These are phyloP conservation scores for Boletus sensibilis DNA, from an alignment of 768 basidiomycete genomes.

Conservation along the genomic window DNA sequence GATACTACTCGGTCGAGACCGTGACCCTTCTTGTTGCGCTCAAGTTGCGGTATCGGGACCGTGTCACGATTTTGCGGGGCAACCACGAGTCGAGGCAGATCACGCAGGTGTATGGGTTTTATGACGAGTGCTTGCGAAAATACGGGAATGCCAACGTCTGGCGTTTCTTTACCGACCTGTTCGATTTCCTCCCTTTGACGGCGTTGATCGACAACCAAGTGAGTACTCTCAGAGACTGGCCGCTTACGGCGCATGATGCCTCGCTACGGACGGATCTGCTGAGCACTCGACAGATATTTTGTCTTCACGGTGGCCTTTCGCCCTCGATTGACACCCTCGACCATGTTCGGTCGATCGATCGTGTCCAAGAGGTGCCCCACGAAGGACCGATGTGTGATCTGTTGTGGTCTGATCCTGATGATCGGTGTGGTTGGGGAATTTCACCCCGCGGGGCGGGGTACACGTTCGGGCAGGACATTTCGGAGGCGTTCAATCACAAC, in stretches of 20 bases:
- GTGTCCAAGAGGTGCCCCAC: constrained; percentile 98
- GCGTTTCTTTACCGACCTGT: constrained; percentile 98
- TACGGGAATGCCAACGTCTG: constrained; percentile 99
- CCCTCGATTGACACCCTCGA: constrained; percentile 99
- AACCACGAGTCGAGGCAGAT: constrained; percentile 99
- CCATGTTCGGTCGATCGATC: constrained; percentile 97
- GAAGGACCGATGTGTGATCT: constrained; percentile 99
- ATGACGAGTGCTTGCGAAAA: constrained; percentile 99
- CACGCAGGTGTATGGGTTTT: constrained; percentile 99
- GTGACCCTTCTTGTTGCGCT: constrained; percentile 96
- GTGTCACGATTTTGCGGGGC: constrained; percentile 95
- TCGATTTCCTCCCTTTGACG: constrained; percentile 96
- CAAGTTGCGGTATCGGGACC: constrained; percentile 96
- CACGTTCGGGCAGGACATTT: constrained; percentile 99
- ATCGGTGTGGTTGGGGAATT: constrained; percentile 99
- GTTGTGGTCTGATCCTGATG: constrained; percentile 99
- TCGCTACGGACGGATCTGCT: constrained; percentile 3
- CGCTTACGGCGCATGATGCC: constrained; percentile 1
- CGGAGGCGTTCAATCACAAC: constrained; percentile 99
- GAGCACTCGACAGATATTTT: constrained; percentile 77
- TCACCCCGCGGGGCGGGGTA: constrained; percentile 98
- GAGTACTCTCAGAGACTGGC: constrained; percentile 36
- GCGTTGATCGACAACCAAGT: constrained; percentile 99
- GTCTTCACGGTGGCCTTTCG: constrained; percentile 94
- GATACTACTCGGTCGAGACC: constrained; percentile 99